Evolutionary conservation across 257 asterid species (phyloP).

Genomic region (Plantago ovata): DNA sequence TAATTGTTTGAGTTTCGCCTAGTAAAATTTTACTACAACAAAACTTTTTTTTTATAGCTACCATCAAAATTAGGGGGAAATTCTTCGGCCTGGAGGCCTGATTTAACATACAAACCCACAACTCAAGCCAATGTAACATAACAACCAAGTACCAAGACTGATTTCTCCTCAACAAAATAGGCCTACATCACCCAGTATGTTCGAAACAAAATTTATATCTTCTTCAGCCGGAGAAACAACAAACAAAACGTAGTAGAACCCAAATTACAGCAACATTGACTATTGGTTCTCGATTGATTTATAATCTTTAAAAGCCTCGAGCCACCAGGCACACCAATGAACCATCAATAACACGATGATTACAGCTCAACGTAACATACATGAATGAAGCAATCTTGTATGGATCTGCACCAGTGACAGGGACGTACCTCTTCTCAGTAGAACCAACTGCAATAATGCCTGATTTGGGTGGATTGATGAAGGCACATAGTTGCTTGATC

Average conservation of each 20-base stretch:
- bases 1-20: too few species aligned
- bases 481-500: slow-evolving; percentile 95
- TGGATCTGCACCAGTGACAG: slow-evolving; percentile 67
- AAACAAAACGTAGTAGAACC: not conserved
- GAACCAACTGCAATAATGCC: slow-evolving; percentile 96
- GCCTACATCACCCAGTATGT: slow-evolving; percentile 13
- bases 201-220: slow-evolving; percentile 15
- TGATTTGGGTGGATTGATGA: slow-evolving; percentile 91
- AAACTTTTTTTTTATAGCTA: too few species aligned
- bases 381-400: slow-evolving; percentile 59
- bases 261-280: slow-evolving; percentile 69
- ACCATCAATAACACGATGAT: slow-evolving; percentile 98
- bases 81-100: too few species aligned
- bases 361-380: slow-evolving; percentile 91
- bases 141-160: too few species aligned
- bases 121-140: too few species aligned
- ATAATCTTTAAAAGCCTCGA: slow-evolving; percentile 93
- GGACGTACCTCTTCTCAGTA: slow-evolving; percentile 85
- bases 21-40: too few species aligned
- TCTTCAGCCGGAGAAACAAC: not conserved
- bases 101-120: too few species aligned
- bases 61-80: too few species aligned
- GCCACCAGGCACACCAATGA: slow-evolving; percentile 98
- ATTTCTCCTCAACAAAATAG: too few species aligned
- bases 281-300: slow-evolving; percentile 94